These are phyloP conservation scores for Hanseniaspora vineae DNA, from an alignment of 805 yeast species.

Conservation along the genomic window DNA sequence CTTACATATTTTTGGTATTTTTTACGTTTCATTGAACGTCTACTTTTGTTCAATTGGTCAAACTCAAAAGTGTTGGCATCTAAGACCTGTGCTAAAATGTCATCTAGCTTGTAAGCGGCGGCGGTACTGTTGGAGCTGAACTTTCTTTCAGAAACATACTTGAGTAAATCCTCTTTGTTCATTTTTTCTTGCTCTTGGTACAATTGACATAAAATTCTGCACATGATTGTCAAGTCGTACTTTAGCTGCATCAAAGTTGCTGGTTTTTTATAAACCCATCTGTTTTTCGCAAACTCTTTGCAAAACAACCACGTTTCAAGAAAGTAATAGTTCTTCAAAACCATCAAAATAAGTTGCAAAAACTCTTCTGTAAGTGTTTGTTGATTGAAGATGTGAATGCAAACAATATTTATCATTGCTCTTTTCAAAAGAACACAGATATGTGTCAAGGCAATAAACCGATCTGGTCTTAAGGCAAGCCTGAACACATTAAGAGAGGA, in stretches of 20 bases:
- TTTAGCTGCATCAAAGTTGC: background rate
- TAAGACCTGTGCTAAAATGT: background rate
- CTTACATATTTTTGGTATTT: background rate
- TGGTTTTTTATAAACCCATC: background rate
- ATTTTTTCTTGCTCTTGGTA: background rate
- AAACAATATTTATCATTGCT: background rate
- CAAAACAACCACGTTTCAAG: background rate
- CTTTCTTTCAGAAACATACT: background rate
- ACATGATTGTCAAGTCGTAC: background rate
- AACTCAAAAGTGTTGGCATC: background rate
- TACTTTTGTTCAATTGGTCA: background rate
- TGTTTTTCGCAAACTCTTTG: background rate
- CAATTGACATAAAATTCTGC: background rate
- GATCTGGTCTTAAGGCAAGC: background rate
- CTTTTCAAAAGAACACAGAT: background rate
- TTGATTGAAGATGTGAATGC: background rate
- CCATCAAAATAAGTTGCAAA: background rate
- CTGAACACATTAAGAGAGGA: background rate
- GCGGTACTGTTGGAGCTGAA: background rate
- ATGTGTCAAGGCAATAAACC: background rate
- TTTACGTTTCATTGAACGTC: background rate
- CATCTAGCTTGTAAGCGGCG: background rate
- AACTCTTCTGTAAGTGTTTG: background rate
- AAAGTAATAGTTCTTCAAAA: background rate
- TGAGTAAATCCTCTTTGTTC: background rate